These are phyloP conservation scores for Candida easanensis DNA, from an alignment of 805 yeast genomes.

Conservation along the genomic window DNA sequence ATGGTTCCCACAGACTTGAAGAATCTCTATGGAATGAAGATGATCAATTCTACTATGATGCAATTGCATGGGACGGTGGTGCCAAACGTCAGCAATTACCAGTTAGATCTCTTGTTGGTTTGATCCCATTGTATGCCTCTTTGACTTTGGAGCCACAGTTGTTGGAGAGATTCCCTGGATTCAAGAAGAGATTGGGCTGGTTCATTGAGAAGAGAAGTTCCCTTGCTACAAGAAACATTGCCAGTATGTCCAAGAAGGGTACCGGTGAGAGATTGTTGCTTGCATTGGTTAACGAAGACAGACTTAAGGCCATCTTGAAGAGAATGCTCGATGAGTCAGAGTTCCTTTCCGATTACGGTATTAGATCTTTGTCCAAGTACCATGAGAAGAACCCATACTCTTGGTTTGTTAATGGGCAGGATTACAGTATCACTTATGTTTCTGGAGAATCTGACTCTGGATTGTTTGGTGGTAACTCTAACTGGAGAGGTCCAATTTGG, in stretches of 20 bases:
- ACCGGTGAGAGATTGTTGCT: constrained; percentile 77
- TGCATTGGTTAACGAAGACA: constrained; percentile 77
- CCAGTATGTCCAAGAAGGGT: constrained; percentile 74
- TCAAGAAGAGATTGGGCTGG: constrained; percentile 83
- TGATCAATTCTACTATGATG: constrained; percentile 87
- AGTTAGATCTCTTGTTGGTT: constrained; percentile 85
- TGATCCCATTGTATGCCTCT: constrained; percentile 87
- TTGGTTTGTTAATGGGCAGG: constrained; percentile 77
- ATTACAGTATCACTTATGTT: constrained; percentile 67
- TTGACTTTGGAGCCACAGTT: constrained; percentile 84
- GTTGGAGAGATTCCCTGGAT: constrained; percentile 73
- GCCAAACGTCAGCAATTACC: constrained; percentile 68
- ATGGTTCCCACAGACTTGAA: constrained; percentile 42
- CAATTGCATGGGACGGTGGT: constrained; percentile 72
- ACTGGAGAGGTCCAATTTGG: constrained; percentile 98
- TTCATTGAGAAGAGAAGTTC: constrained; percentile 66
- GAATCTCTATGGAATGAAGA: constrained; percentile 86
- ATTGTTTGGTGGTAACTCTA: constrained; percentile 93
- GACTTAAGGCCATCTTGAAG: constrained; percentile 69
- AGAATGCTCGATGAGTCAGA: constrained; percentile 85
- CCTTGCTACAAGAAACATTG: constrained; percentile 78
- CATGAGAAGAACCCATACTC: constrained; percentile 83
- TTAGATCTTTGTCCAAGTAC: constrained; percentile 81
- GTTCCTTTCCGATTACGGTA: constrained; percentile 80
- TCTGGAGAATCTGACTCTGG: constrained; percentile 92